A percentile compares a stretch with the other conserved stretches of the same genome.
phyloP scores from a whole-genome alignment of 805 yeast genomes.

The Zygoascus ofunaensis region DNA sequence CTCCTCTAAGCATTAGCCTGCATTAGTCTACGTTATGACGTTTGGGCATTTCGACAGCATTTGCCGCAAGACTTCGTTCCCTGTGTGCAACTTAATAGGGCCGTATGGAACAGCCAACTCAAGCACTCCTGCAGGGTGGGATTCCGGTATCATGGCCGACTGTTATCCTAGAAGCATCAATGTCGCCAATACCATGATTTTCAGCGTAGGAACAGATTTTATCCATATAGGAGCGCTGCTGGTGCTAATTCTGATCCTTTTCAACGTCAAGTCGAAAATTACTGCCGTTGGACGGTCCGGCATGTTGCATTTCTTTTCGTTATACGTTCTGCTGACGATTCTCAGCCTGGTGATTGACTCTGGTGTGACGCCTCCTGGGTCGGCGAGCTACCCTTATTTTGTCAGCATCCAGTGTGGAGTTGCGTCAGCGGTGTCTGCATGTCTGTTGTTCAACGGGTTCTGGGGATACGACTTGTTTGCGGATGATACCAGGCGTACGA shows the following conservation, averaged over 20 bases:
- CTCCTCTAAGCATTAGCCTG: no score
- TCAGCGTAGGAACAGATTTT: conserved; percentile 81
- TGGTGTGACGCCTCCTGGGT: conserved; percentile 86
- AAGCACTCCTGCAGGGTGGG: conserved; percentile 13
- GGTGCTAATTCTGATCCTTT: conserved; percentile 59
- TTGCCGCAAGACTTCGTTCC: conserved; percentile 63
- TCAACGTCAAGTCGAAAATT: conserved; percentile 71
- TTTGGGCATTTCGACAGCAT: conserved; percentile 59
- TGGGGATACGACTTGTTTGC: conserved; percentile 89
- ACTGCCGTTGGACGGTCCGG: conserved; percentile 93
- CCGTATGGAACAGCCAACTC: conserved; percentile 32
- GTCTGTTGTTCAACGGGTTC: conserved; percentile 64
- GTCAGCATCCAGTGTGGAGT: conserved; percentile 75
- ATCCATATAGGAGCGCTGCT: conserved; percentile 68
- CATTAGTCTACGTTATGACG: no score
- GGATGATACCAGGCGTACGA: conserved; percentile 70
- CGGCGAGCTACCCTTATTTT: conserved; percentile 65
- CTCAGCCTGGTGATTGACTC: conserved; percentile 74
- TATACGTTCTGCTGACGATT: conserved; percentile 48
- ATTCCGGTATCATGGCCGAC: conserved; percentile 53
- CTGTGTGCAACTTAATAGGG: conserved; percentile 68
- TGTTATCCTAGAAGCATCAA: conserved; percentile 85
- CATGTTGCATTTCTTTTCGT: conserved; percentile 63
- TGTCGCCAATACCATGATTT: conserved; percentile 83
- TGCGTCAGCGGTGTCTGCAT: conserved; percentile 60